phyloP scores from a whole-genome alignment of 495 filamentous ascomycete species.

The Pyrenopolyporus hunteri region DNA sequence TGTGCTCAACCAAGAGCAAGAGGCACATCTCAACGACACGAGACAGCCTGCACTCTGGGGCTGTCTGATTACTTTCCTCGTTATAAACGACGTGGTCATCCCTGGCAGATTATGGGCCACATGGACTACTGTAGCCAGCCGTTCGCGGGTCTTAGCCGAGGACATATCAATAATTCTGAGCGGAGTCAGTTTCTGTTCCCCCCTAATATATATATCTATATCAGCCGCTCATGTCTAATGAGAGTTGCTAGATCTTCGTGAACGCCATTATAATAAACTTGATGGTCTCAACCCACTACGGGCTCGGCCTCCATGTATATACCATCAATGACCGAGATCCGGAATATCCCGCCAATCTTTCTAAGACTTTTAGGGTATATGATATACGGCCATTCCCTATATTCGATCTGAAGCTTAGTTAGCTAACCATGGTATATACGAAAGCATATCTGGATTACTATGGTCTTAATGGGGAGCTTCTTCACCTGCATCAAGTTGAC shows the following conservation, averaged over 20 bases:
- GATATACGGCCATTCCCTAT: not conserved
- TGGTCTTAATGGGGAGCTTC: slow-evolving; percentile 36
- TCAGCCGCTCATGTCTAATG: not conserved
- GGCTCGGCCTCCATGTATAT: slow-evolving; percentile 42
- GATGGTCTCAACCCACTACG: slow-evolving; percentile 40
- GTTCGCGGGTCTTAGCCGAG: slow-evolving; percentile 26
- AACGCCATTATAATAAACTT: slow-evolving; percentile 38
- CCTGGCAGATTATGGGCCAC: slow-evolving; percentile 37
- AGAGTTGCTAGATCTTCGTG: slow-evolving; percentile 20
- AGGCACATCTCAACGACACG: slow-evolving; percentile 22
- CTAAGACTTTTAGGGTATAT: slow-evolving; percentile 36
- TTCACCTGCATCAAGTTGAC: slow-evolving; percentile 42
- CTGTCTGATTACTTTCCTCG: slow-evolving; percentile 28
- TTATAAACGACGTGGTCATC: slow-evolving; percentile 34
- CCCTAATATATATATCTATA: not conserved
- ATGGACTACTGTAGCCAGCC: slow-evolving; percentile 25
- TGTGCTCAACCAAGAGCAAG: slow-evolving; percentile 14
- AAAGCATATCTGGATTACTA: slow-evolving; percentile 41
- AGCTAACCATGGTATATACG: slow-evolving; percentile 6
- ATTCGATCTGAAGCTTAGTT: not conserved
- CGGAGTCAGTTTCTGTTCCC: slow-evolving; percentile 25
- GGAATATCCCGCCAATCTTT: slow-evolving; percentile 35
- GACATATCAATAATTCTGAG: slow-evolving; percentile 33
- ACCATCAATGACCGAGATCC: slow-evolving; percentile 34
- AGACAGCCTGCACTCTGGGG: slow-evolving; percentile 34